Percentiles rank a stretch among this genome's conserved stretches.
Evolutionary conservation across 2,329 filamentous ascomycete species (phyloP).

Genomic region (Pyrenophora graminea): DNA sequence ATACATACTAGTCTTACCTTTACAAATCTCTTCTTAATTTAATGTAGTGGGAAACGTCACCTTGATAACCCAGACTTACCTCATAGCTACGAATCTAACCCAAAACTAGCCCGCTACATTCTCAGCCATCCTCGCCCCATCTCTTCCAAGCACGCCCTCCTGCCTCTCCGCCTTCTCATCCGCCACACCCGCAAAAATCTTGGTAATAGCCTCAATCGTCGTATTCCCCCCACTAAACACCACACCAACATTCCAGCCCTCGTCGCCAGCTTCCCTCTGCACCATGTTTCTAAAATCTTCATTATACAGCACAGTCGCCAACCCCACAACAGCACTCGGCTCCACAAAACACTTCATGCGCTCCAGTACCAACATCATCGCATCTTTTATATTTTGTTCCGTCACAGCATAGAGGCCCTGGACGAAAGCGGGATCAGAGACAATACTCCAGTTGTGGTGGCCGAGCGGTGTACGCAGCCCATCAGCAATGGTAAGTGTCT

Average conservation of each 20-base stretch:
- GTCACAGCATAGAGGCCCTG: slow-evolving; percentile 71
- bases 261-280: slow-evolving; percentile 69
- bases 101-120: slow-evolving; percentile 51
- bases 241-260: slow-evolving; percentile 73
- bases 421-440: slow-evolving; percentile 73
- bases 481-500: slow-evolving; percentile 82
- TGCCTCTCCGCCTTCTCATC: slow-evolving; percentile 44
- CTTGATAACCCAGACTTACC: too few species aligned
- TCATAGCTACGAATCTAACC: too few species aligned
- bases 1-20: not conserved
- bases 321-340: slow-evolving; percentile 80
- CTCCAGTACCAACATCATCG: slow-evolving; percentile 80
- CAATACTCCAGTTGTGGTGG: slow-evolving; percentile 72
- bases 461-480: slow-evolving; percentile 85
- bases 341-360: slow-evolving; percentile 89
- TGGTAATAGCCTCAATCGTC: slow-evolving; percentile 63
- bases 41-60: too few species aligned
- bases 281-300: slow-evolving; percentile 75
- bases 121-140: slow-evolving; percentile 51
- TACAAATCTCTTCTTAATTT: not conserved
- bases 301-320: slow-evolving; percentile 82
- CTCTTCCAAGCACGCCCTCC: slow-evolving; percentile 45
- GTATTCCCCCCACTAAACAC: slow-evolving; percentile 69
- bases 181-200: slow-evolving; percentile 53
- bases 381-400: slow-evolving; percentile 79